Evolutionary conservation across 306 rosid species (phyloP).

Genomic region (Benincasa hispida): DNA sequence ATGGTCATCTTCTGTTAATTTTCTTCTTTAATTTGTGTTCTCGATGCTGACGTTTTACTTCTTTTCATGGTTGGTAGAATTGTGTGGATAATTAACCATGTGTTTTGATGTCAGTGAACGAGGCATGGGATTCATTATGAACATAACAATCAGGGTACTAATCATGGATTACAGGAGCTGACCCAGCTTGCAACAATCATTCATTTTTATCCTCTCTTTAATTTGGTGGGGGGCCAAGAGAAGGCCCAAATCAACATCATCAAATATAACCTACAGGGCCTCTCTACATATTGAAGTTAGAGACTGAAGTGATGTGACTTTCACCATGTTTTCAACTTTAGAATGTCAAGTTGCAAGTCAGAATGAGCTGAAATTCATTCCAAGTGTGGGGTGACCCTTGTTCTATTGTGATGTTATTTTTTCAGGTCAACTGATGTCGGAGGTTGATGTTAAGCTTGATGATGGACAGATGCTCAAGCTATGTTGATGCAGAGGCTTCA

Average conservation of each 20-base stretch:
- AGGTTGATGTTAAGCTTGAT: slow-evolving; percentile 1
- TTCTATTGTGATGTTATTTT: background rate
- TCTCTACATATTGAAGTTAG: background rate
- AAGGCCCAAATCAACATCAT: slow-evolving; percentile 4
- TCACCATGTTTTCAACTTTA: slow-evolving; percentile 3
- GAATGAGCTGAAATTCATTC: background rate
- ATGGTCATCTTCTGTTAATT: background rate
- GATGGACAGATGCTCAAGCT: slow-evolving; percentile 3
- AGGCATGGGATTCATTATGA: slow-evolving; percentile 6
- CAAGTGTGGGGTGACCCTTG: background rate
- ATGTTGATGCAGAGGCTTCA: slow-evolving; percentile 29
- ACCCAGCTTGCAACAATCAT: slow-evolving; percentile 6
- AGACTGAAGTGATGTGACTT: slow-evolving; percentile 7
- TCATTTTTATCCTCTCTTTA: slow-evolving; percentile 3
- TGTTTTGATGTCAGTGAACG: background rate
- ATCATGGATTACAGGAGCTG: slow-evolving; percentile 8
- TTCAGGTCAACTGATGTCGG: slow-evolving; percentile 4
- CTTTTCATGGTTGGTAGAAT: background rate
- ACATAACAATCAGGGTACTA: slow-evolving; percentile 4
- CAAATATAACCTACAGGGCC: background rate
- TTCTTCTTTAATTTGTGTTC: background rate
- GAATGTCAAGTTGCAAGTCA: slow-evolving; percentile 5
- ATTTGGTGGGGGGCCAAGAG: slow-evolving; percentile 5
- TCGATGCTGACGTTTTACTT: background rate
- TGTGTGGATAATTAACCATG: background rate